Percentiles rank a stretch among this genome's conserved stretches.
phyloP scores from a whole-genome alignment of 192 early-diverging fungal genomes.

The Glomus cerebriforme region DNA sequence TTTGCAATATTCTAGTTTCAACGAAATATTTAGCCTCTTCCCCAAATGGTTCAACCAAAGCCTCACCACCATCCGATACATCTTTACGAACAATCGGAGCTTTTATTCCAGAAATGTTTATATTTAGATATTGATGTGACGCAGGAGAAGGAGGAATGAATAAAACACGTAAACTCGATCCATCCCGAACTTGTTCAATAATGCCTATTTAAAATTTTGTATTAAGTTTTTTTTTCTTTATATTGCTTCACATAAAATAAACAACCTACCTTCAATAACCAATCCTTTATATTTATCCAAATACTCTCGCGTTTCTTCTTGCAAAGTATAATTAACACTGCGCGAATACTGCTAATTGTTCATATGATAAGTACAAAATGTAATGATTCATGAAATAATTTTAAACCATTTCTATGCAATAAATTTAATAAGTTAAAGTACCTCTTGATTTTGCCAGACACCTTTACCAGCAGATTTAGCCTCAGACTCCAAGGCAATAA shows the following conservation, averaged over 20 bases:
- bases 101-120: conserved; percentile 84
- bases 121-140: conserved; percentile 72
- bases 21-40: conserved; percentile 95
- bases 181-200: conserved; percentile 96
- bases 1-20: conserved; percentile 87
- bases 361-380: background rate
- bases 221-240: background rate
- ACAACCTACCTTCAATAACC: conserved; percentile 66
- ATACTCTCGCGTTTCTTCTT: conserved; percentile 71
- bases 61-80: conserved; percentile 69
- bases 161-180: conserved; percentile 75
- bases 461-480: conserved; percentile 74
- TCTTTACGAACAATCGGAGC: conserved; percentile 80
- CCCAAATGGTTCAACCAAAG: conserved; percentile 83
- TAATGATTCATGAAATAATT: background rate
- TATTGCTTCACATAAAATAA: background rate
- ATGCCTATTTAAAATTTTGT: conserved; percentile 53
- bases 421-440: conserved; percentile 15
- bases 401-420: too few species aligned
- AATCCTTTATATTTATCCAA: conserved; percentile 79
- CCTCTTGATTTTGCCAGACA: conserved; percentile 68
- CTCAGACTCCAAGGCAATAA: conserved; percentile 67
- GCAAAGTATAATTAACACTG: conserved; percentile 55
- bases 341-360: conserved; percentile 44
- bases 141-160: conserved; percentile 59